Conservation (phyloP, 768 basidiomycete species). For the Lactarius hatsudake region DNA sequence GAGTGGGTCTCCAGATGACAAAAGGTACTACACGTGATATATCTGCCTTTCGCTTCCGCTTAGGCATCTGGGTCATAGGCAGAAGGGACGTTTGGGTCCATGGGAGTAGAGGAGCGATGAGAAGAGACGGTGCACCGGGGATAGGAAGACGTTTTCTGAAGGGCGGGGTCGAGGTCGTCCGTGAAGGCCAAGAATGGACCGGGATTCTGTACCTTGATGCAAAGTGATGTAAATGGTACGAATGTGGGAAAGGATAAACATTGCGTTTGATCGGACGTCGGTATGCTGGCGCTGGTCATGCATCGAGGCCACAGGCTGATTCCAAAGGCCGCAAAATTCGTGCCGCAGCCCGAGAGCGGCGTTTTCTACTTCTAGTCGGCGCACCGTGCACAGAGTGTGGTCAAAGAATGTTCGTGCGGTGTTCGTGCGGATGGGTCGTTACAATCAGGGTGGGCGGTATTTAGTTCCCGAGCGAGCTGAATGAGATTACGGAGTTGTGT, state of each 20-base stretch:
- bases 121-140: not conserved
- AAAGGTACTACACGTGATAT: too few species aligned
- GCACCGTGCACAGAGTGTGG: not conserved
- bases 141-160: not conserved
- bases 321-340: slow-evolving; percentile 5
- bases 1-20: too few species aligned
- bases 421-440: not conserved
- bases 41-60: not conserved
- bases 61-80: not conserved
- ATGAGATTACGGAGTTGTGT: not conserved
- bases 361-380: not conserved
- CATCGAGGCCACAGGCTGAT: not conserved
- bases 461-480: not conserved
- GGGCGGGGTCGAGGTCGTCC: not conserved
- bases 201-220: not conserved
- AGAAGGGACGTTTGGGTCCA: not conserved
- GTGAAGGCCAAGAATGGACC: not conserved
- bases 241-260: not conserved
- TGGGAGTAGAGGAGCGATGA: not conserved
- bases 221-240: not conserved
- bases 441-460: not conserved
- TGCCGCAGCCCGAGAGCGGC: not conserved
- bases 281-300: not conserved
- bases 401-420: not conserved
- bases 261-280: not conserved